Base-by-base conservation (phyloP, 495 filamentous ascomycete genomes). In the Penicillium canariense region DNA sequence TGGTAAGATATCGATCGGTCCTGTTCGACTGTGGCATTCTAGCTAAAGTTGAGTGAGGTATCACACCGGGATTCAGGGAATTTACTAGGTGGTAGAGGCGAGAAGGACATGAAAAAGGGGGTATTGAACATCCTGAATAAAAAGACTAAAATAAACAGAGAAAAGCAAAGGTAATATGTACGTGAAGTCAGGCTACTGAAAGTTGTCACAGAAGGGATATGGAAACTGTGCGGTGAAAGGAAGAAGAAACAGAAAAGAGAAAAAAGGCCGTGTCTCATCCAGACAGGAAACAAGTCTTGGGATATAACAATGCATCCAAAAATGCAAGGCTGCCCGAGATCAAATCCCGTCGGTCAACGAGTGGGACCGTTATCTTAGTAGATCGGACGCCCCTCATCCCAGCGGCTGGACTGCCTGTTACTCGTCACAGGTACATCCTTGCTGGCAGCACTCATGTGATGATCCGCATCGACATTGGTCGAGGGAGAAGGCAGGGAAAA, bases 381-480 rank as follows among this genome's bases (percentile, higher is more conserved):
- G 52, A 87, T 84, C 15, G 85, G 81, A 57, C 85, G 70, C 18
- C 83, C 76, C 59, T 87, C 85, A 50, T 85, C 78, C 84, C 83
- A 85, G 46, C 75, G 80, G 56, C 79, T 77, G 31, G 73, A 64
- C 28, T 72, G 60, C 45, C 65, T 63, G 4, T 69, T 59, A 32
- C 69, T 73, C 9, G 65, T 59, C 20, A 58, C 42, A 20, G 60
- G 50, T 8, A 65, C 56, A 8, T 57, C 54, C 8, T 53, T 52
- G 23, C 26, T 31, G 15, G 53, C 55, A 6, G 56, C 55, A 27
- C 54, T 60, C 61, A 65, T 68, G 58, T 81, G 54, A 72, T 84
- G 58, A 39, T 63, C 64, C 18, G 56, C 46, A 4, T 55, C 50
- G 14, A 42, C 18, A 17, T 64, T 47, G 15, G 22, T 48, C 4